Evolutionary conservation across 768 basidiomycete species (phyloP), one percentile per base, ranked within the genome.

Genomic region (Nevesoporus exiguus): DNA sequence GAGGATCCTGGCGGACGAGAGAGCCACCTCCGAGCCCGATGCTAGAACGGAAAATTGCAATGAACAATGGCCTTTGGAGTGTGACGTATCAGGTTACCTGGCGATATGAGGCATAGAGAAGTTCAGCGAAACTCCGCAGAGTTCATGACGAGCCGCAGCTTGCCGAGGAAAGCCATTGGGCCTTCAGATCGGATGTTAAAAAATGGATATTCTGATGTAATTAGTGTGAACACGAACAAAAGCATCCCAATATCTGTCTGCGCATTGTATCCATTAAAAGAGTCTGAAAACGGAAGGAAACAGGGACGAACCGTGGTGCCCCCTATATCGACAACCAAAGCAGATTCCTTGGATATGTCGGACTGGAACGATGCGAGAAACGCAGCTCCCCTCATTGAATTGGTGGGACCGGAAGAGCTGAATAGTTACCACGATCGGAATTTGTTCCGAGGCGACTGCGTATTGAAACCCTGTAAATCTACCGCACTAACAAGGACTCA

Each of bases 11-110:
- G 41, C 76, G 74, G 24, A 86, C 72, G 34, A 77, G 65, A 7
- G 84, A 85, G 8, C 85, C 85, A 44, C 85, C 85, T 43, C 85
- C 85, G 17, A 87, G 75, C 11, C 80, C 85, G 50, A 85, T 77
- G 36, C 80, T 81, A 49, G 63, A 43, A 37, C 24, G 51, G 47
- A 47, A 22, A 54, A 57, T 34, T 51, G 36, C 0, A 39, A 33
- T 49, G 45, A 54, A 43, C 6, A 42, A 45, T 10, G 29, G 40
- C 31, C 34, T 15, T 39, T 6, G 37, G 9, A 21, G 51, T 48
- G 27, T 30, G 51, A 58, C 47, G 49, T 51, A 54, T 42, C 6
- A 13, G 36, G 17, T 50, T 47, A 72, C 71, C 71, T 73, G 51
- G 69, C 68, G 25, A 84, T 76, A 55, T 82, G 79, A 11, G 83